Conservation (phyloP, 2,329 filamentous ascomycete genomes). For the Neonectria hederae region DNA sequence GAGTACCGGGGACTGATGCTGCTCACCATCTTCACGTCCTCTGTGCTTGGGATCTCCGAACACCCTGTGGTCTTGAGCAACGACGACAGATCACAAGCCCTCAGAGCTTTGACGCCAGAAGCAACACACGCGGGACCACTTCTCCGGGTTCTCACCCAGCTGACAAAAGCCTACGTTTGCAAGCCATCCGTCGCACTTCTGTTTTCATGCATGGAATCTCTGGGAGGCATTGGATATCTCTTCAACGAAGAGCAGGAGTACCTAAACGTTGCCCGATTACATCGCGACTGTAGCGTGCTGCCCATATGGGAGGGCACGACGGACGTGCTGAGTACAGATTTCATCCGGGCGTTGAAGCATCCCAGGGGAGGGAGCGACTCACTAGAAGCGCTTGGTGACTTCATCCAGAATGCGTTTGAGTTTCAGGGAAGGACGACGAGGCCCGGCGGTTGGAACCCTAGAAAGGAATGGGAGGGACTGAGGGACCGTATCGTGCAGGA, state of each 20-base stretch:
- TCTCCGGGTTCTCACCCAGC: constrained; percentile 66
- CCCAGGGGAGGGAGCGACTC: constrained; percentile 48
- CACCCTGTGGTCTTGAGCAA: constrained; percentile 42
- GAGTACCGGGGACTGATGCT: constrained; percentile 67
- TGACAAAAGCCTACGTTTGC: constrained; percentile 68
- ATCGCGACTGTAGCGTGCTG: constrained; percentile 70
- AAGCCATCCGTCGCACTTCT: constrained; percentile 60
- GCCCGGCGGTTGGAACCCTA: constrained; percentile 43
- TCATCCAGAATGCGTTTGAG: constrained; percentile 44
- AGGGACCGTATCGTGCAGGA: constrained; percentile 49
- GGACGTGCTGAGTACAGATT: constrained; percentile 70
- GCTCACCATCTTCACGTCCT: constrained; percentile 62
- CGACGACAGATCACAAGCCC: constrained; percentile 27
- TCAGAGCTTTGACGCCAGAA: constrained; percentile 47
- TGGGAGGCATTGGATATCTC: constrained; percentile 74
- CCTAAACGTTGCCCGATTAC: constrained; percentile 72
- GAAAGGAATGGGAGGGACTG: constrained; percentile 52
- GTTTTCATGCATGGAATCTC: constrained; percentile 68
- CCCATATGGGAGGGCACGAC: constrained; percentile 80
- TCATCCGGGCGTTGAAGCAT: constrained; percentile 59
- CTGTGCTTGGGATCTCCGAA: constrained; percentile 65
- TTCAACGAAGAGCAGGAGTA: constrained; percentile 70
- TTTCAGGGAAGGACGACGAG: constrained; percentile 39
- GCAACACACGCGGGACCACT: constrained; percentile 52
- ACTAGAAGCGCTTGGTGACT: constrained; percentile 54